These are phyloP conservation scores for Thalassiosira livingstoniorum DNA, from an alignment of 352 stramenopile species.

Conservation along the genomic window DNA sequence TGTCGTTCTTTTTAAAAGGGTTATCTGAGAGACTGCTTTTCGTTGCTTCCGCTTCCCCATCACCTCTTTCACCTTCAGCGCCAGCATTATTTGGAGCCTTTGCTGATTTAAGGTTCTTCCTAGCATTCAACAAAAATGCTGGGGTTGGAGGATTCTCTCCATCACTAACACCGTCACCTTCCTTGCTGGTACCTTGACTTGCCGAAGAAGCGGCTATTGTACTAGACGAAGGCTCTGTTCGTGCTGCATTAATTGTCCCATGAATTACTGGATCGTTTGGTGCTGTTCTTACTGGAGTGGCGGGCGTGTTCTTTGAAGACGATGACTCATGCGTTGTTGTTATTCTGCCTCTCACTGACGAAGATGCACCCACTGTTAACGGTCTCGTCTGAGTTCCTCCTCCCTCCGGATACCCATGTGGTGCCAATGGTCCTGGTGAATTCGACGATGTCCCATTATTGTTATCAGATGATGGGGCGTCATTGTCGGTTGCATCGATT, in stretches of 20 bases:
- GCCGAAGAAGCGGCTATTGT: not conserved
- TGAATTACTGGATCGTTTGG: not conserved
- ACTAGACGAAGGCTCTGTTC: not conserved
- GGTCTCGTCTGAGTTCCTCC: no score
- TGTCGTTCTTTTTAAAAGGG: no score
- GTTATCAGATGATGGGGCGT: not conserved
- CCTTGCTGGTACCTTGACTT: not conserved
- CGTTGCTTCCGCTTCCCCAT: constrained; percentile 8
- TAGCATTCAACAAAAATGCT: constrained; percentile 24
- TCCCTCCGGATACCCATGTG: no score
- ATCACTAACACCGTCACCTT: not conserved
- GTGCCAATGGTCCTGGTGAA: not conserved
- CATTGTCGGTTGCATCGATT: not conserved
- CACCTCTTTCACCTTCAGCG: not conserved
- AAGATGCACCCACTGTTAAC: no score
- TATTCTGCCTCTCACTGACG: no score
- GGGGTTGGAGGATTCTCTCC: constrained; percentile 34
- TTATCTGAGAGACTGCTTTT: no score
- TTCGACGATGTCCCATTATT: not conserved
- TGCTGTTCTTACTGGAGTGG: not conserved
- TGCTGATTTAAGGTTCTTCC: constrained; percentile 36
- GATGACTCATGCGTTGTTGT: no score
- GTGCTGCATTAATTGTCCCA: not conserved
- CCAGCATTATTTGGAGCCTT: not conserved
- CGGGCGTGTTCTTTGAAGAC: no score